Conservation (phyloP, 257 asterid species). For the Henckelia pumila region DNA sequence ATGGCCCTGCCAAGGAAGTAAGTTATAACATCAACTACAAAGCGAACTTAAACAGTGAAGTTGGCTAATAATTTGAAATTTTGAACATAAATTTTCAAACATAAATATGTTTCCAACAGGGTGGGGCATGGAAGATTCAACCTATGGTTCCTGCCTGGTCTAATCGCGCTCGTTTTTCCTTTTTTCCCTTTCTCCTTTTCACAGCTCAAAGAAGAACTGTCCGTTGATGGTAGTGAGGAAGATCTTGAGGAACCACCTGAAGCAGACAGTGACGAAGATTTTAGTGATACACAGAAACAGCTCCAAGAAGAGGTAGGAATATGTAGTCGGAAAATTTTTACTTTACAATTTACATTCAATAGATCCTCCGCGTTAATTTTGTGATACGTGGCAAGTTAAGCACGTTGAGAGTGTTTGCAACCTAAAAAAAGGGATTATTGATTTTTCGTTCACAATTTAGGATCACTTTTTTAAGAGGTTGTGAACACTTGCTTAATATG, state of each 20-base stretch:
- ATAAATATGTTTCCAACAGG: neutral
- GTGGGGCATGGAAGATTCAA: neutral
- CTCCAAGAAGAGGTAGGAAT: slow-evolving; percentile 65
- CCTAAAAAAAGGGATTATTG: too few relatives aligned
- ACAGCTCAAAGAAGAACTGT: slow-evolving; percentile 85
- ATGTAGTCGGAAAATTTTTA: neutral
- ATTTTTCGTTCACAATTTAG: too few relatives aligned
- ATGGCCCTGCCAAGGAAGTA: slow-evolving; percentile 92
- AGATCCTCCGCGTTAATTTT: neutral
- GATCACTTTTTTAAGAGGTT: too few relatives aligned
- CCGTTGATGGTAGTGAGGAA: slow-evolving; percentile 96
- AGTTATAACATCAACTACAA: neutral
- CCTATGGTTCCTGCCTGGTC: neutral
- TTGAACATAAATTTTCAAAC: neutral
- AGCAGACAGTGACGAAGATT: slow-evolving; percentile 83
- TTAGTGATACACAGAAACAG: slow-evolving; percentile 54
- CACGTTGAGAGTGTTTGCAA: too few relatives aligned
- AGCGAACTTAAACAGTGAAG: neutral
- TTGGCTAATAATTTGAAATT: neutral
- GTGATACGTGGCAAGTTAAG: neutral
- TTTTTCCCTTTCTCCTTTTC: slow-evolving; percentile 23
- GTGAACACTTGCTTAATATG: too few relatives aligned
- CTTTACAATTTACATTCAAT: neutral
- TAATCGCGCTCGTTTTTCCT: slow-evolving; percentile 14
- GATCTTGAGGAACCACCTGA: slow-evolving; percentile 82